Conservation (phyloP, 1,284 basidiomycete genomes). For the Termitomyces sp. region DNA sequence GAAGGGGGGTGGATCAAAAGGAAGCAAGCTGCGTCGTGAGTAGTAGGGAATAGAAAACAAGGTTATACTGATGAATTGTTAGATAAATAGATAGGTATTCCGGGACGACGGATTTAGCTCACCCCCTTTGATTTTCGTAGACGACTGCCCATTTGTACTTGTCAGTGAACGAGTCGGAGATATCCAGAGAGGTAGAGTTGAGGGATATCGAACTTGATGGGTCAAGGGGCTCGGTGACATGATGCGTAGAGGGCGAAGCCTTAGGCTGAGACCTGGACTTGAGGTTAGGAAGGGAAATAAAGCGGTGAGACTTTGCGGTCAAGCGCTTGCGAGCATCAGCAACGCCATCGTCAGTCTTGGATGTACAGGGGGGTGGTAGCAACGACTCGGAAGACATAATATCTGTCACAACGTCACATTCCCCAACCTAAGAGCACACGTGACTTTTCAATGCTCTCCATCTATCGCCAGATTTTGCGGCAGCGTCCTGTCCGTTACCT, state of each 20-base stretch:
- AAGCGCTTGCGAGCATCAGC: slow-evolving; percentile 42
- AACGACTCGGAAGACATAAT: slow-evolving; percentile 2
- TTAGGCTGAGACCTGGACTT: not conserved
- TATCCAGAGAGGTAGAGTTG: slow-evolving; percentile 25
- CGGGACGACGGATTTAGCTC: slow-evolving; percentile 19
- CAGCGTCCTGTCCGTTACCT: slow-evolving; percentile 11
- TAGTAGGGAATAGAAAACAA: slow-evolving; percentile 72
- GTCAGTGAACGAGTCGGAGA: slow-evolving; percentile 37
- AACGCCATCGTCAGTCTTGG: slow-evolving; percentile 20
- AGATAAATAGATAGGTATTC: not conserved
- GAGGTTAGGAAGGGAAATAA: slow-evolving; percentile 29
- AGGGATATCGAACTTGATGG: slow-evolving; percentile 31
- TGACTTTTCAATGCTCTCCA: slow-evolving; percentile 10
- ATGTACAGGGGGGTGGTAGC: slow-evolving; percentile 15
- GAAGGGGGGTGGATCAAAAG: slow-evolving; percentile 71
- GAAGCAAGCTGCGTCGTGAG: slow-evolving; percentile 63
- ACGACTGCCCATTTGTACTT: slow-evolving; percentile 70
- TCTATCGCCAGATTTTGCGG: slow-evolving; percentile 11
- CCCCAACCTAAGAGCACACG: not conserved
- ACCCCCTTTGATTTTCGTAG: slow-evolving; percentile 76
- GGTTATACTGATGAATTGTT: slow-evolving; percentile 39
- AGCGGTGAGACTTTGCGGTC: slow-evolving; percentile 26
- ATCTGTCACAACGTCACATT: slow-evolving; percentile 1
- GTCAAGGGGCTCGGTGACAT: not conserved
- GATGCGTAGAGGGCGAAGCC: not conserved